Evolutionary conservation across 1,139 yeast species (phyloP).

Genomic region (Sugiyamaella neomexicana): DNA sequence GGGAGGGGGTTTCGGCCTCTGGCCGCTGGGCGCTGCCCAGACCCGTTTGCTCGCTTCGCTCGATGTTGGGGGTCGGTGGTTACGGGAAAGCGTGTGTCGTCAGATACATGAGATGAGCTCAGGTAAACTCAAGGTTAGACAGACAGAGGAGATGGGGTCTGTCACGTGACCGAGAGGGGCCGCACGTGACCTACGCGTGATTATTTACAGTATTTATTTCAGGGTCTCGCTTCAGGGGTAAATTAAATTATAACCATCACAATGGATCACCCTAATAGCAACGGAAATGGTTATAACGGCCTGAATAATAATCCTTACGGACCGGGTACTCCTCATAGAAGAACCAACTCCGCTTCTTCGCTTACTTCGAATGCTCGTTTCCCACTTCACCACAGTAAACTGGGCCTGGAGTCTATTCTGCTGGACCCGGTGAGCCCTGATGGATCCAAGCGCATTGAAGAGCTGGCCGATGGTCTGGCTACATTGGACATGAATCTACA

Average conservation of each 20-base stretch:
- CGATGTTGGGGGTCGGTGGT: too few relatives aligned
- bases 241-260: background rate
- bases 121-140: too few relatives aligned
- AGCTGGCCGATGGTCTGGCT: slow-evolving; percentile 54
- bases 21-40: too few relatives aligned
- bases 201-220: too few relatives aligned
- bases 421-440: slow-evolving; percentile 13
- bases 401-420: slow-evolving; percentile 31
- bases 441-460: slow-evolving; percentile 32
- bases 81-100: too few relatives aligned
- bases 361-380: slow-evolving; percentile 26
- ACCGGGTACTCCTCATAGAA: slow-evolving; percentile 33
- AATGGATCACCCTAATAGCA: slow-evolving; percentile 3
- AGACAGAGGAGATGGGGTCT: too few relatives aligned
- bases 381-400: slow-evolving; percentile 26
- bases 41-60: too few relatives aligned
- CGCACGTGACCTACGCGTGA: background rate
- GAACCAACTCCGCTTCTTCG: slow-evolving; percentile 32
- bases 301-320: slow-evolving; percentile 6
- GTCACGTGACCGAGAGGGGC: too few relatives aligned
- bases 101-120: too few relatives aligned
- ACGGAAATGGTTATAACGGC: slow-evolving; percentile 1
- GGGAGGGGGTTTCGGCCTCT: too few relatives aligned
- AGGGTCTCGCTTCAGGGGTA: too few relatives aligned
- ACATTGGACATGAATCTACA: slow-evolving; percentile 56